phyloP scores from a whole-genome alignment of 2,329 filamentous ascomycete species.

The Cordyceps militaris region DNA sequence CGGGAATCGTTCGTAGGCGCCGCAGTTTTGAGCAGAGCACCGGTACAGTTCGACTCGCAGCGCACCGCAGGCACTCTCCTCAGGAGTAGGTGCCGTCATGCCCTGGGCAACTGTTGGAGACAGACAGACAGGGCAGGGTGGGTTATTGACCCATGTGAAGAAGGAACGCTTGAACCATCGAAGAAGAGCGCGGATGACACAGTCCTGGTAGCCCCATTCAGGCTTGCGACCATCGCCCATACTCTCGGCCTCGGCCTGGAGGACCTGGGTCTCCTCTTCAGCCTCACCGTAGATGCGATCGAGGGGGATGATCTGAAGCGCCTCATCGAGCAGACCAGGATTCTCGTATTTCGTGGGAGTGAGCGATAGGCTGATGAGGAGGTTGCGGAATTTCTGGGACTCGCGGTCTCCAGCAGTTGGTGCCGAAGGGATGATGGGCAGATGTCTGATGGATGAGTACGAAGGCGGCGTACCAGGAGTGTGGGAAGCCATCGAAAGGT shows the following conservation, averaged over 20 bases:
- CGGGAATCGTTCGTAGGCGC: conserved; percentile 79
- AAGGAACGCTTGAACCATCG: conserved; percentile 93
- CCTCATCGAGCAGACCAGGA: conserved; percentile 87
- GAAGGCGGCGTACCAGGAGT: conserved; percentile 37
- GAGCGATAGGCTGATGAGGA: conserved; percentile 76
- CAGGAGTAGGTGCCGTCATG: conserved; percentile 75
- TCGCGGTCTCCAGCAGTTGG: conserved; percentile 58
- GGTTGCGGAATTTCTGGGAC: conserved; percentile 70
- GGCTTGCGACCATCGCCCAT: conserved; percentile 73
- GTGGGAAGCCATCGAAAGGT: conserved; percentile 42
- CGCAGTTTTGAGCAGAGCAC: conserved; percentile 71
- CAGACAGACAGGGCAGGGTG: conserved; percentile 72
- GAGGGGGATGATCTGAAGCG: conserved; percentile 75
- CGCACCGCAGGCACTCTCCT: conserved; percentile 84
- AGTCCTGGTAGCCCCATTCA: conserved; percentile 97
- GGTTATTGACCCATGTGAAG: conserved; percentile 96
- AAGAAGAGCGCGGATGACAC: conserved; percentile 80
- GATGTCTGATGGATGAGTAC: conserved; percentile 42
- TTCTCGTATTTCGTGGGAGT: conserved; percentile 96
- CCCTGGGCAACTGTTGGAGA: conserved; percentile 78
- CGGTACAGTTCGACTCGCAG: conserved; percentile 83
- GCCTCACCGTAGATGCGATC: conserved; percentile 90
- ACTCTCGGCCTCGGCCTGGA: conserved; percentile 81
- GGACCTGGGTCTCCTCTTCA: conserved; percentile 84
- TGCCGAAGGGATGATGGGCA: conserved; percentile 59